Conservation (phyloP, 305 asterid species). For the Fraxinus paxiana region DNA sequence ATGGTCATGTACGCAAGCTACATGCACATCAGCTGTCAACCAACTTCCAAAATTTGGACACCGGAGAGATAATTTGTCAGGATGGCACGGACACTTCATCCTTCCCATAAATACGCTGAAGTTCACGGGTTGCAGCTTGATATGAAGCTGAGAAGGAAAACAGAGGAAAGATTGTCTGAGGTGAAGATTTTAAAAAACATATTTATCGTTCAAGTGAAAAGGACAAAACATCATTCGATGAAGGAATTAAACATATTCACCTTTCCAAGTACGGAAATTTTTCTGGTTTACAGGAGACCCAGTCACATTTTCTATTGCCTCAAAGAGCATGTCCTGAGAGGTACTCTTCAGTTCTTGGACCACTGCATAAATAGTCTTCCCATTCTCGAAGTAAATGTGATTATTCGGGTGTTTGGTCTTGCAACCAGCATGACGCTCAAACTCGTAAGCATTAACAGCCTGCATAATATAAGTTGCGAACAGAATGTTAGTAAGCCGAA, state of each 20-base stretch:
- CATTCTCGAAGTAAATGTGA: slow-evolving; percentile 72
- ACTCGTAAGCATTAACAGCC: slow-evolving; percentile 67
- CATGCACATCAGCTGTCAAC: slow-evolving; percentile 26
- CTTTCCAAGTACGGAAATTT: slow-evolving; percentile 61
- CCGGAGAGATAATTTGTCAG: slow-evolving; percentile 22
- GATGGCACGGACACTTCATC: slow-evolving; percentile 36
- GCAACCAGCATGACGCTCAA: slow-evolving; percentile 76
- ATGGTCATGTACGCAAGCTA: slow-evolving; percentile 8
- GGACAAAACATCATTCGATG: background rate
- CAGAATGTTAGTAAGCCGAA: slow-evolving; percentile 2
- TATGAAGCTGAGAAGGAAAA: slow-evolving; percentile 47
- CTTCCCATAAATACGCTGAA: slow-evolving; percentile 53
- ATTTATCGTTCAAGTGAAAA: background rate
- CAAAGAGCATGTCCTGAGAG: slow-evolving; percentile 53
- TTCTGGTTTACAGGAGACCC: slow-evolving; percentile 59
- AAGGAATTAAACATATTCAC: slow-evolving; percentile 31
- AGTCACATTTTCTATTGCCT: slow-evolving; percentile 45
- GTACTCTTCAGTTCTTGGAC: slow-evolving; percentile 71
- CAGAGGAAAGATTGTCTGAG: background rate
- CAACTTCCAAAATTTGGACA: slow-evolving; percentile 14
- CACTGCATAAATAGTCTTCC: slow-evolving; percentile 62
- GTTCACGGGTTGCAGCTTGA: slow-evolving; percentile 59
- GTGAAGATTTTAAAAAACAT: background rate
- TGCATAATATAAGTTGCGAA: slow-evolving; percentile 25
- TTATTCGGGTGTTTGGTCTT: slow-evolving; percentile 80